These are phyloP conservation scores for Actinomucor elegans DNA, from an alignment of 371 early-diverging fungal genomes.

Conservation along the genomic window DNA sequence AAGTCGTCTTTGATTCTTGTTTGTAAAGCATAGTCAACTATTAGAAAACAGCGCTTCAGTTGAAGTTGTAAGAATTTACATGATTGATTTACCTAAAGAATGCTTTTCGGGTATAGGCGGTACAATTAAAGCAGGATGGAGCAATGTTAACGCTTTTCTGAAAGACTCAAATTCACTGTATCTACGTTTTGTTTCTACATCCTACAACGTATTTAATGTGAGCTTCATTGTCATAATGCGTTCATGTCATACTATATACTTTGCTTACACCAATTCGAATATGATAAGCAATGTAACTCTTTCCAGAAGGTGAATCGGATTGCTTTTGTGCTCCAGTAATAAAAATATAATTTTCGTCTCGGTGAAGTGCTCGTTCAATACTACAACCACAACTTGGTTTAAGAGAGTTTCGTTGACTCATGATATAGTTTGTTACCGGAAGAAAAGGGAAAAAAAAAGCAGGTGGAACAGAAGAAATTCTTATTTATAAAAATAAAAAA, in stretches of 20 bases:
- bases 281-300: conserved; percentile 55
- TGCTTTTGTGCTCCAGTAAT: conserved; percentile 48
- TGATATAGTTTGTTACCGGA: neutral
- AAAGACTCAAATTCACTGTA: conserved; percentile 96
- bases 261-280: conserved; percentile 58
- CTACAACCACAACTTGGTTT: conserved; percentile 26
- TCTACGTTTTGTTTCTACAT: conserved; percentile 31
- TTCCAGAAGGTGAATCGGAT: conserved; percentile 34
- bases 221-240: neutral
- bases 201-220: neutral
- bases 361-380: conserved; percentile 34
- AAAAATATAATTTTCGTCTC: conserved; percentile 29
- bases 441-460: neutral
- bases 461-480: no score
- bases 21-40: conserved; percentile 86
- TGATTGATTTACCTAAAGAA: conserved; percentile 5
- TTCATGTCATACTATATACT: no score
- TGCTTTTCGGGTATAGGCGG: conserved; percentile 87
- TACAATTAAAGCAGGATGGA: conserved; percentile 82
- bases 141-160: conserved; percentile 64
- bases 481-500: no score
- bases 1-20: conserved; percentile 90
- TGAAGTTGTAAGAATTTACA: neutral
- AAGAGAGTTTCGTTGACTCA: conserved; percentile 24
- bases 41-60: conserved; percentile 4